Conservation (phyloP, 2,329 filamentous ascomycete genomes). For the Metarhizium sp. region DNA sequence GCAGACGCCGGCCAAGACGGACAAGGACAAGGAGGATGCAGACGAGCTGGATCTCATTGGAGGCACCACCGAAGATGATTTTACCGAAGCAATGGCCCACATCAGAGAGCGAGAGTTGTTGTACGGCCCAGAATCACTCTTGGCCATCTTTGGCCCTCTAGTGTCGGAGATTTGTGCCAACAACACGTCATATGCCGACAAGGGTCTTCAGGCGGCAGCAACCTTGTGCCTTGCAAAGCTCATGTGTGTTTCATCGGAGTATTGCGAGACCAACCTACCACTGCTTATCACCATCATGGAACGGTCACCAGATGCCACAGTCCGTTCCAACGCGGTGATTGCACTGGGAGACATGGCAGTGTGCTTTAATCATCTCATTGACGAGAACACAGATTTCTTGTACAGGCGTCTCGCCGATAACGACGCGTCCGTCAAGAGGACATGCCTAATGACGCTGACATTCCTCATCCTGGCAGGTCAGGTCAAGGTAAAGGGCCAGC, state of each 20-base stretch:
- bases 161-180: slow-evolving; percentile 91
- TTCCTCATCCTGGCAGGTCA: slow-evolving; percentile 95
- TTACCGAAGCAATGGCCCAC: slow-evolving; percentile 76
- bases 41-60: slow-evolving; percentile 95
- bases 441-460: slow-evolving; percentile 95
- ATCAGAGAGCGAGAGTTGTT: slow-evolving; percentile 77
- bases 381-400: slow-evolving; percentile 97
- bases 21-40: slow-evolving; percentile 50
- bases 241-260: slow-evolving; percentile 96
- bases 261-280: slow-evolving; percentile 86
- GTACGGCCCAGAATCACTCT: slow-evolving; percentile 71
- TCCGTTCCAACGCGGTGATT: slow-evolving; percentile 92
- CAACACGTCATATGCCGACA: slow-evolving; percentile 85
- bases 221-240: slow-evolving; percentile 94
- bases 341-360: slow-evolving; percentile 98
- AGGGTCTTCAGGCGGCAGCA: slow-evolving; percentile 83
- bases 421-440: slow-evolving; percentile 86
- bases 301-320: slow-evolving; percentile 82
- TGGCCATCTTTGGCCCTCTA: slow-evolving; percentile 85
- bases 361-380: slow-evolving; percentile 98
- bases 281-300: slow-evolving; percentile 98
- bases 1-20: slow-evolving; percentile 35
- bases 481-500: slow-evolving; percentile 97
- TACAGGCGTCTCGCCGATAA: slow-evolving; percentile 87
- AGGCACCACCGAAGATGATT: slow-evolving; percentile 90